Percentiles rank a stretch among this genome's conserved stretches.
phyloP scores from a whole-genome alignment of 2,329 filamentous ascomycete species.

The Cladosporium sp. region DNA sequence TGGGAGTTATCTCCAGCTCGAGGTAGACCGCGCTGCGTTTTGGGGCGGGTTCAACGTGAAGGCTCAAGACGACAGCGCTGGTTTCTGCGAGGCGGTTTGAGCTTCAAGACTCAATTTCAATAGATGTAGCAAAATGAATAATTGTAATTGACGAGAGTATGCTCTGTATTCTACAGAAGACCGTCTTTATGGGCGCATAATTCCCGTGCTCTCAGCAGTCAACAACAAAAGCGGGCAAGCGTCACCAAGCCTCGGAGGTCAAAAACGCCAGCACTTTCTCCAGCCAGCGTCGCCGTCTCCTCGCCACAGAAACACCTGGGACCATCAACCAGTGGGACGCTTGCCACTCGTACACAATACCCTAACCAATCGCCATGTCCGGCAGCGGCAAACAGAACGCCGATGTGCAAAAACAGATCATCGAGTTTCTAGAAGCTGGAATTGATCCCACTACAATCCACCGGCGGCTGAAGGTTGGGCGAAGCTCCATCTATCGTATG shows the following conservation, averaged over 20 bases:
- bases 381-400: slow-evolving; percentile 28
- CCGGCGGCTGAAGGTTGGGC: slow-evolving; percentile 28
- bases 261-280: slow-evolving; percentile 5
- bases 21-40: background rate
- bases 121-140: no score
- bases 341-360: background rate
- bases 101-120: no score
- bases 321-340: slow-evolving; percentile 7
- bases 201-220: background rate
- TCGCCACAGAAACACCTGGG: slow-evolving; percentile 5
- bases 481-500: slow-evolving; percentile 33
- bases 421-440: slow-evolving; percentile 30
- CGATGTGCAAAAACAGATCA: slow-evolving; percentile 29
- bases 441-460: slow-evolving; percentile 33
- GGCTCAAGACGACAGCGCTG: no score
- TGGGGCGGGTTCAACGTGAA: no score
- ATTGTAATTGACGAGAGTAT: no score
- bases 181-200: no score
- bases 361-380: slow-evolving; percentile 19
- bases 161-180: no score
- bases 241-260: background rate
- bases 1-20: slow-evolving; percentile 30
- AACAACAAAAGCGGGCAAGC: background rate
- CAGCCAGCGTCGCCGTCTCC: background rate
- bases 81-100: no score